These are phyloP conservation scores for Leptomonas pyrrhocoris DNA, from an alignment of 208 protist genomes.

Conservation along the genomic window DNA sequence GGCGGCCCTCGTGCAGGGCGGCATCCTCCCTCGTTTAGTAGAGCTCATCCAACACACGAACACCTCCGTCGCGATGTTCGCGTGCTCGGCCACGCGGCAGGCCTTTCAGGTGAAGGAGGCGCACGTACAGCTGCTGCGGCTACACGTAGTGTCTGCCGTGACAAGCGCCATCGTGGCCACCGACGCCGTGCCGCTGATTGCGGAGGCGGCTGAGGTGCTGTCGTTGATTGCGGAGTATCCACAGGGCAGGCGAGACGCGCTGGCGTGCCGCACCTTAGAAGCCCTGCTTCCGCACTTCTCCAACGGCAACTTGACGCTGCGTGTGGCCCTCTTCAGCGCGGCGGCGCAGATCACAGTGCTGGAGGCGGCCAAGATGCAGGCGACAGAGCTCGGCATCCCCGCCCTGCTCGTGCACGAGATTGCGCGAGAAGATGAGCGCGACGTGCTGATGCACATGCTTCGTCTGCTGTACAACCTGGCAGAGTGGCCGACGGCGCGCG, in stretches of 20 bases:
- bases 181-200: conserved; percentile 48
- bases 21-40: conserved; percentile 44
- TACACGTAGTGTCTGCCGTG: conserved; percentile 42
- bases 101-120: conserved; percentile 82
- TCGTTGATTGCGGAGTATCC: conserved; percentile 54
- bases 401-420: conserved; percentile 41
- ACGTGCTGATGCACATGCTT: conserved; percentile 78
- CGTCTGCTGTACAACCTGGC: conserved; percentile 66
- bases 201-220: conserved; percentile 75
- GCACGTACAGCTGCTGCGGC: conserved; percentile 55
- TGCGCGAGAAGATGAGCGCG: conserved; percentile 71
- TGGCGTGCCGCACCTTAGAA: conserved; percentile 43
- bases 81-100: conserved; percentile 52
- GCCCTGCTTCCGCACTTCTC: conserved; percentile 57
- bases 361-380: conserved; percentile 75
- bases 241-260: conserved; percentile 61
- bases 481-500: conserved; percentile 63
- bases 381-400: conserved; percentile 51
- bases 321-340: conserved; percentile 62
- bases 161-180: conserved; percentile 41
- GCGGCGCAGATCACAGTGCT: conserved; percentile 80
- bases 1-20: conserved; percentile 43
- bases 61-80: conserved; percentile 48
- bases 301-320: conserved; percentile 68
- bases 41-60: conserved; percentile 44